Evolutionary conservation across 768 basidiomycete species (phyloP).

Genomic region (Leccinum pellstonianum): DNA sequence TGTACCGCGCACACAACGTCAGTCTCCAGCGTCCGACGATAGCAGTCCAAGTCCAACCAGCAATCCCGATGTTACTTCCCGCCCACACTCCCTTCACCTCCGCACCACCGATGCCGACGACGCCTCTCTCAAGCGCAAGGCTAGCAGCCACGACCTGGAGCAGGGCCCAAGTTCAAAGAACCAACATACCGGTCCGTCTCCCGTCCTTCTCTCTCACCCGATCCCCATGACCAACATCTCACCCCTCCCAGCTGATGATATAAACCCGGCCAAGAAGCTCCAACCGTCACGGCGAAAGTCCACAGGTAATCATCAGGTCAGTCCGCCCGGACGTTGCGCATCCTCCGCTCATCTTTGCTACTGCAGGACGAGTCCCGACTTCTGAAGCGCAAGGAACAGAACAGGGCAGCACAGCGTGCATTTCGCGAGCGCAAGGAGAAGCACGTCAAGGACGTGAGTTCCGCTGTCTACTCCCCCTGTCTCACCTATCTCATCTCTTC

Average conservation of each 20-base stretch:
- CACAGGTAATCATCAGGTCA: constrained; percentile 36
- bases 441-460: constrained; percentile 91
- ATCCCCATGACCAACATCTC: not conserved
- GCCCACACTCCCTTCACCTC: constrained; percentile 16
- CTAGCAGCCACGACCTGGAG: constrained; percentile 59
- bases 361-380: constrained; percentile 69
- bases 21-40: constrained; percentile 65
- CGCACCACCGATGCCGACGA: constrained; percentile 43
- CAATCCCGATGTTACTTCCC: constrained; percentile 31
- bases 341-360: constrained; percentile 8
- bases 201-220: not conserved
- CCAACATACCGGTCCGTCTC: constrained; percentile 56
- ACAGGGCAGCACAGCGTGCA: constrained; percentile 93
- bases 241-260: constrained; percentile 24
- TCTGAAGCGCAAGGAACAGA: constrained; percentile 93
- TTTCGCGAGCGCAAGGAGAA: constrained; percentile 98
- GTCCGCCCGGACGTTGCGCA: constrained; percentile 2
- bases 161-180: constrained; percentile 68
- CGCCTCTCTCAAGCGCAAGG: constrained; percentile 71
- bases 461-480: constrained; percentile 1
- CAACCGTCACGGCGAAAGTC: constrained; percentile 40
- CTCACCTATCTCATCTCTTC: constrained; percentile 6
- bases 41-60: constrained; percentile 78
- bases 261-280: constrained; percentile 26
- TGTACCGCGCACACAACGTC: constrained; percentile 47